Evolutionary conservation across 2,329 filamentous ascomycete genomes (phyloP), one percentile per base, ranked within the genome.

Genomic region (Pseudohalonectria lignicola): DNA sequence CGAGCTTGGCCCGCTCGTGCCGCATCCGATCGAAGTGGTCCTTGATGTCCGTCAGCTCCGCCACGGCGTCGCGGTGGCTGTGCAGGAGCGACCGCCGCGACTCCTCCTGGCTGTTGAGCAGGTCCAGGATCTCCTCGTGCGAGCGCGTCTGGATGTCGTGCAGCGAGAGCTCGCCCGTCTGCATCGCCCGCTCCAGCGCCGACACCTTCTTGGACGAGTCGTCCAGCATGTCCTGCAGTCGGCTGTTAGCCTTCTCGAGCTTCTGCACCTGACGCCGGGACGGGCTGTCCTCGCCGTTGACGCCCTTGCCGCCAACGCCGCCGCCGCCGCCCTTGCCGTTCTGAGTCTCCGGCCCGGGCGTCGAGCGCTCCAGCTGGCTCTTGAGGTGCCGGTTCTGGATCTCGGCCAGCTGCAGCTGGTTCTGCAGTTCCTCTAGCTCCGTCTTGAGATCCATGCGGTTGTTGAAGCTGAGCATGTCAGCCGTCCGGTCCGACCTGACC

Each of bases 351-450:
- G 71, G 71, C 5, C 62, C 62, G 3, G 80, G 76, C 0, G 76
- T 79, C 9, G 64, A 64, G 34, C 83, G 76, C 29, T 90, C 83
- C 31, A 95, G 65, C 54, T 95, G 87, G 53, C 77, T 87, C 54
- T 94, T 85, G 5, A 96, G 74, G 52, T 96, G 88, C 25, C 84
- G 79, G 59, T 94, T 95, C 50, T 93, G 85, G 86, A 96, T 94
- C 58, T 95, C 83, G 4, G 83, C 80, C 56, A 96, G 76, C 53
- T 96, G 90, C 37, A 96, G 73, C 55, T 94, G 86, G 55, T 93
- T 95, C 55, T 95, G 90, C 19, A 94, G 71, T 57, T 94, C 80
- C 55, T 96, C 90, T 11, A 95, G 69, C 51, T 96, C 88, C 4
- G 86, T 76, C 52, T 88, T 92, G 42, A 94, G 67, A 54, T 96